Evolutionary conservation across 169 alveolate genomes (phyloP).

Genomic region (Theileria luwenshuni): DNA sequence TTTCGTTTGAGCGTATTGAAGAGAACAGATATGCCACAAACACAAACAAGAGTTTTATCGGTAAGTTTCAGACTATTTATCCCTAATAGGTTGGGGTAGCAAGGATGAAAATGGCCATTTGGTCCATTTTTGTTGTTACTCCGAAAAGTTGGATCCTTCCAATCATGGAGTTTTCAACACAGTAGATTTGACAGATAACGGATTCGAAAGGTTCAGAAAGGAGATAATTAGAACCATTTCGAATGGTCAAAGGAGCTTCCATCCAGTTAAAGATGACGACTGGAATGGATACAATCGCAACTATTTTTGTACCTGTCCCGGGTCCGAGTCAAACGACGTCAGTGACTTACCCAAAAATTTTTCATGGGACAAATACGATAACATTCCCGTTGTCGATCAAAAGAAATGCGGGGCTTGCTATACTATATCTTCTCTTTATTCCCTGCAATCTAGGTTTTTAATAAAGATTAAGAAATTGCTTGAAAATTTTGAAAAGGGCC

Average conservation of each 20-base stretch:
- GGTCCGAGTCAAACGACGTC: background rate
- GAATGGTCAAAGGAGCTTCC: background rate
- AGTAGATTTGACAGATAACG: slow-evolving; percentile 29
- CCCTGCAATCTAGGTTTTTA: slow-evolving; percentile 85
- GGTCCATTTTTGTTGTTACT: slow-evolving; percentile 34
- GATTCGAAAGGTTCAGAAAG: slow-evolving; percentile 32
- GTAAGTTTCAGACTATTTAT: slow-evolving; percentile 7
- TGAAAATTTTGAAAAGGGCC: slow-evolving; percentile 17
- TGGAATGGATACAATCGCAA: background rate
- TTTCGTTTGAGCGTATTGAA: slow-evolving; percentile 26
- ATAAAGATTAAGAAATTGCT: slow-evolving; percentile 70
- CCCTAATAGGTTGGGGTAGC: slow-evolving; percentile 51
- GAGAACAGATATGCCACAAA: slow-evolving; percentile 52
- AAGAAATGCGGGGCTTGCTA: slow-evolving; percentile 95
- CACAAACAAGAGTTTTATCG: slow-evolving; percentile 24
- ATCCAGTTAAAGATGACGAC: slow-evolving; percentile 13
- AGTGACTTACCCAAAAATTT: slow-evolving; percentile 28
- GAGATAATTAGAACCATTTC: slow-evolving; percentile 24
- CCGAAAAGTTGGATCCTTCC: slow-evolving; percentile 18
- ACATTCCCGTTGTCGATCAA: slow-evolving; percentile 71
- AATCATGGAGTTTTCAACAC: slow-evolving; percentile 6
- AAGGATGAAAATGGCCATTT: background rate
- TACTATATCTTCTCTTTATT: slow-evolving; percentile 86
- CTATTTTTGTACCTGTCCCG: slow-evolving; percentile 28
- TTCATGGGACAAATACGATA: slow-evolving; percentile 43